Evolutionary conservation across 148 eudicot genomes (phyloP).

Genomic region (Selenicereus undatus): DNA sequence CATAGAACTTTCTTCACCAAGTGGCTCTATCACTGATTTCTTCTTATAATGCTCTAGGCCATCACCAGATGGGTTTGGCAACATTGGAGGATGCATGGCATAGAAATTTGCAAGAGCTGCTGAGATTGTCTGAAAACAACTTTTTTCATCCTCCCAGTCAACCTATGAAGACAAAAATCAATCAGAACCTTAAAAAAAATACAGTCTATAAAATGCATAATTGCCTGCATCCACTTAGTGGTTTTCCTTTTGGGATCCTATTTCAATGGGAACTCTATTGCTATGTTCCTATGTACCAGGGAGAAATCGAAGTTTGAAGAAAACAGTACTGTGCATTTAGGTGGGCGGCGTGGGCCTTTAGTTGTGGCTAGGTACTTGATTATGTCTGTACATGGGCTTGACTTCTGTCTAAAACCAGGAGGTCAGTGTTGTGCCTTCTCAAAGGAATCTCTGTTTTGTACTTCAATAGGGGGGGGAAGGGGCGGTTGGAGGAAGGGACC

Average conservation of each 20-base stretch:
- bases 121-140: constrained; percentile 83
- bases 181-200: constrained; percentile 6
- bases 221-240: not conserved
- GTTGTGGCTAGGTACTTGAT: not conserved
- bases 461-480: not conserved
- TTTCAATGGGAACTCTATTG: too few species aligned
- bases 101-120: constrained; percentile 91
- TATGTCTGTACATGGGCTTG: not conserved
- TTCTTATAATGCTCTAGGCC: constrained; percentile 58
- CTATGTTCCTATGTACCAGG: too few species aligned
- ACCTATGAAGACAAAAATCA: constrained; percentile 48
- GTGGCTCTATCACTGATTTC: constrained; percentile 29
- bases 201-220: not conserved
- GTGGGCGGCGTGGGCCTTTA: not conserved
- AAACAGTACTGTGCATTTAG: not conserved
- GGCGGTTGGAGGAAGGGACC: not conserved
- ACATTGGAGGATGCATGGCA: constrained; percentile 91
- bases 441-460: not conserved
- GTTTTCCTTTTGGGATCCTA: not conserved
- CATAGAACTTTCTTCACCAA: constrained; percentile 30
- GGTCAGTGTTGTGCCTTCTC: not conserved
- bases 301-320: constrained; percentile 6
- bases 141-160: constrained; percentile 89
- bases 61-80: constrained; percentile 94
- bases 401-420: not conserved